A percentile compares a stretch with the other conserved stretches of the same genome.
phyloP scores from a whole-genome alignment of 1,284 basidiomycete species.

The Gymnopus androsaceus region DNA sequence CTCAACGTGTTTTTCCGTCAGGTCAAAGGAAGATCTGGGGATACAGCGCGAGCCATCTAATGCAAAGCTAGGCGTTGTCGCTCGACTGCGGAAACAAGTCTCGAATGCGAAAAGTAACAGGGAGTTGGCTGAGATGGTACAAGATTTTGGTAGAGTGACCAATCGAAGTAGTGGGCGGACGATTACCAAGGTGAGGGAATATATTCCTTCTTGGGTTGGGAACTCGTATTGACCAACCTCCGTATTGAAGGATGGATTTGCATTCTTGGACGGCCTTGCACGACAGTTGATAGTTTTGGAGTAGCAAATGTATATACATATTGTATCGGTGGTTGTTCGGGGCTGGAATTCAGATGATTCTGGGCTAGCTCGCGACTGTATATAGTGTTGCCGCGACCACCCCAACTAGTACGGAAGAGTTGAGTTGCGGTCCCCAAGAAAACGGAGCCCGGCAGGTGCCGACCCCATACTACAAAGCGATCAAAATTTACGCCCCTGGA shows the following conservation, averaged over 20 bases:
- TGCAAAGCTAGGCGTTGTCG: conserved; percentile 60
- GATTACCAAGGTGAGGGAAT: conserved; percentile 56
- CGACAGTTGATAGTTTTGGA: conserved; percentile 44
- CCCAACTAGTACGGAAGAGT: too few species aligned
- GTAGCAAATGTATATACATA: conserved; percentile 13
- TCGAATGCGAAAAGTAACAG: conserved; percentile 49
- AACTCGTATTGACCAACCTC: conserved; percentile 1
- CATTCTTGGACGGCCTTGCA: conserved; percentile 64
- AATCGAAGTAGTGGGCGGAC: conserved; percentile 65
- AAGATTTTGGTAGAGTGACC: conserved; percentile 67
- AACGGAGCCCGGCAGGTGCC: conserved; percentile 7
- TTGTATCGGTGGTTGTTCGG: too few species aligned
- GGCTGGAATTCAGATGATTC: neutral
- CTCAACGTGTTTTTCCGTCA: conserved; percentile 5
- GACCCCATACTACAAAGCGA: conserved; percentile 10
- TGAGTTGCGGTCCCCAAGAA: neutral
- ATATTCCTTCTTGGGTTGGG: neutral
- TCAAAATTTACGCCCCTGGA: neutral
- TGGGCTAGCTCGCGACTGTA: too few species aligned
- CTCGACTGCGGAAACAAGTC: conserved; percentile 56
- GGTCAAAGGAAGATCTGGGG: conserved; percentile 32
- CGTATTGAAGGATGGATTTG: conserved; percentile 62
- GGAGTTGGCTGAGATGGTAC: conserved; percentile 60
- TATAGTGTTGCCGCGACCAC: too few species aligned
- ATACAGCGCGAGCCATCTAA: conserved; percentile 42